Evolutionary conservation across 2,329 filamentous ascomycete species (phyloP).

Genomic region (Epichloe glyceriae): DNA sequence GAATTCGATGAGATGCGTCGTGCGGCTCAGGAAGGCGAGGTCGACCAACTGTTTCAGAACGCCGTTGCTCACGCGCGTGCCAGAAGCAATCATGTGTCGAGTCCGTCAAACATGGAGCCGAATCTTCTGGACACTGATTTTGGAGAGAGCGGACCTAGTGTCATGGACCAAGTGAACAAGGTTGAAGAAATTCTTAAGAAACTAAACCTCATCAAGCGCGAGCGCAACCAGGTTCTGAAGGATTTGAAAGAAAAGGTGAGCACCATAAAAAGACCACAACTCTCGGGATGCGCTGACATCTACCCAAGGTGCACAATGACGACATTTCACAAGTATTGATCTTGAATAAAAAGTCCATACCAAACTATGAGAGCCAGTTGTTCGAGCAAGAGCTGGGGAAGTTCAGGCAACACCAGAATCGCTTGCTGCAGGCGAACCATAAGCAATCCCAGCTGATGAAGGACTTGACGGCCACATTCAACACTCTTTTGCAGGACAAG

Average conservation of each 20-base stretch:
- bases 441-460: slow-evolving; percentile 93
- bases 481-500: slow-evolving; percentile 82
- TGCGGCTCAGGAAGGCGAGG: slow-evolving; percentile 74
- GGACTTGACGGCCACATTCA: slow-evolving; percentile 79
- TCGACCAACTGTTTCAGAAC: slow-evolving; percentile 77
- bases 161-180: slow-evolving; percentile 75
- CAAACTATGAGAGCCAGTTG: slow-evolving; percentile 80
- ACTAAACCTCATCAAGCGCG: slow-evolving; percentile 81
- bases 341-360: slow-evolving; percentile 91
- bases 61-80: slow-evolving; percentile 69
- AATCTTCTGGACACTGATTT: slow-evolving; percentile 89
- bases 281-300: neutral
- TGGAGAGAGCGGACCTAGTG: slow-evolving; percentile 63
- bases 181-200: slow-evolving; percentile 89
- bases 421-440: slow-evolving; percentile 83
- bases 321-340: slow-evolving; percentile 97
- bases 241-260: slow-evolving; percentile 93
- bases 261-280: neutral
- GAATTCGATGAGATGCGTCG: slow-evolving; percentile 94
- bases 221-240: slow-evolving; percentile 83
- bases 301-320: slow-evolving; percentile 69
- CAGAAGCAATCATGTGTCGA: slow-evolving; percentile 47
- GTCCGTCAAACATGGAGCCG: slow-evolving; percentile 50
- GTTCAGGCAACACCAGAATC: slow-evolving; percentile 83
- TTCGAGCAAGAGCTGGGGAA: slow-evolving; percentile 98